Conservation (phyloP, 768 basidiomycete genomes). For the Mrakia frigida region DNA sequence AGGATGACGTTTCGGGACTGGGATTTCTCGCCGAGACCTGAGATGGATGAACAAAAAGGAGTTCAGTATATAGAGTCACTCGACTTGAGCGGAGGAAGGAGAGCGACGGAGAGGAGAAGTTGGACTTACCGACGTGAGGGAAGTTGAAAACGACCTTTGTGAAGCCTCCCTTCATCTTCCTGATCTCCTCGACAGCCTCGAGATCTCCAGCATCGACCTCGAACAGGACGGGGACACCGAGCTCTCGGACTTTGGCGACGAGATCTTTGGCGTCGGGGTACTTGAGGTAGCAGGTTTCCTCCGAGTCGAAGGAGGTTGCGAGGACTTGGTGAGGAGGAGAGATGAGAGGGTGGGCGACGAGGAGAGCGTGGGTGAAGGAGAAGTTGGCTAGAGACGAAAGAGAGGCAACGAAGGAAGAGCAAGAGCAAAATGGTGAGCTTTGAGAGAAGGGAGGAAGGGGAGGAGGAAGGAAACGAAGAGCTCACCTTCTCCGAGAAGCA, state of each 20-base stretch:
- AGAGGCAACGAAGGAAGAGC: neutral
- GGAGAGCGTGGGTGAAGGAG: slow-evolving; percentile 75
- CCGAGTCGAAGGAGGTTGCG: slow-evolving; percentile 79
- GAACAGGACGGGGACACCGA: slow-evolving; percentile 69
- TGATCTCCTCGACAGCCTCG: slow-evolving; percentile 56
- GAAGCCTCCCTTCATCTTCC: slow-evolving; percentile 54
- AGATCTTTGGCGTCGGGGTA: slow-evolving; percentile 64
- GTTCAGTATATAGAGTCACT: neutral
- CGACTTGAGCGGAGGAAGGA: neutral
- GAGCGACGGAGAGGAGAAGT: neutral
- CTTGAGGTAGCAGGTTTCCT: slow-evolving; percentile 69
- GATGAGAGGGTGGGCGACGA: slow-evolving; percentile 50
- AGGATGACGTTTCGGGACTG: slow-evolving; percentile 87
- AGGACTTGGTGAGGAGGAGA: slow-evolving; percentile 65
- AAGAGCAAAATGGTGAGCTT: neutral
- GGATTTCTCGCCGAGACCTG: slow-evolving; percentile 70
- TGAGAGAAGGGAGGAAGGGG: neutral
- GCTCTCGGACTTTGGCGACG: slow-evolving; percentile 53
- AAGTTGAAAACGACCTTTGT: slow-evolving; percentile 88
- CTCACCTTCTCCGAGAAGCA: slow-evolving; percentile 76
- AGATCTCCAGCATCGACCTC: slow-evolving; percentile 77
- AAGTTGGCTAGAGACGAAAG: slow-evolving; percentile 56
- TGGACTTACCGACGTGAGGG: slow-evolving; percentile 76
- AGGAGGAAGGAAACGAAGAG: neutral
- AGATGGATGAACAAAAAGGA: neutral